phyloP scores from a whole-genome alignment of 192 early-diverging fungal genomes.

The Backusella circina region DNA sequence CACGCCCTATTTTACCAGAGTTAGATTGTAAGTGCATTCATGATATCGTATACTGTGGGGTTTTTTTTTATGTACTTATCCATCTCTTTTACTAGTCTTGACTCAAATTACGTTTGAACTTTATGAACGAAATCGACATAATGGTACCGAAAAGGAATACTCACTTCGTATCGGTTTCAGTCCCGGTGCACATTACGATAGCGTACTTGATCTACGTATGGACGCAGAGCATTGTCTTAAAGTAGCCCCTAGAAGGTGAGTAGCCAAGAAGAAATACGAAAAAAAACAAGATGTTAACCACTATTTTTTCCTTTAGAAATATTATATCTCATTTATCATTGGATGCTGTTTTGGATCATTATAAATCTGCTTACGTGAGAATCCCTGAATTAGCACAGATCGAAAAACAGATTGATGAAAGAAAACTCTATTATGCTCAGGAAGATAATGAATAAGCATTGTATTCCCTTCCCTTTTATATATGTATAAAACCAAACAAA shows the following conservation, averaged over 20 bases:
- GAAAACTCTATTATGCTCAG: slow-evolving; percentile 33
- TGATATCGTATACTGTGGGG: too few species aligned
- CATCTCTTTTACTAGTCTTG: slow-evolving; percentile 53
- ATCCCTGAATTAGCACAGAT: slow-evolving; percentile 35
- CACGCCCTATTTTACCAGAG: slow-evolving; percentile 69
- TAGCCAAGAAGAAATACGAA: too few species aligned
- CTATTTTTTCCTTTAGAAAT: too few species aligned
- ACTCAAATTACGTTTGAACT: slow-evolving; percentile 98
- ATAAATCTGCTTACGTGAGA: slow-evolving; percentile 48
- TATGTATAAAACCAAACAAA: not conserved
- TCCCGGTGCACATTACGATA: slow-evolving; percentile 89
- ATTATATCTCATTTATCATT: slow-evolving; percentile 83
- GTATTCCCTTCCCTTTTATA: too few species aligned
- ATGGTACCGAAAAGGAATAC: slow-evolving; percentile 65
- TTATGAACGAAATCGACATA: slow-evolving; percentile 74
- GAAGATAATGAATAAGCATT: slow-evolving; percentile 22
- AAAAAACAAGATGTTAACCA: too few species aligned
- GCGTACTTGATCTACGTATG: slow-evolving; percentile 85
- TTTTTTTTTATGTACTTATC: not conserved
- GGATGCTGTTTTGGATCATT: slow-evolving; percentile 60
- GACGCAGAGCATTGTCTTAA: slow-evolving; percentile 82
- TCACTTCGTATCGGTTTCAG: slow-evolving; percentile 87
- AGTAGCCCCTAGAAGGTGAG: slow-evolving; percentile 73
- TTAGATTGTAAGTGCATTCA: slow-evolving; percentile 73
- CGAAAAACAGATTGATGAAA: slow-evolving; percentile 28